These are phyloP conservation scores for Fusarium xylarioides DNA, from an alignment of 2,329 filamentous ascomycete species.

Conservation along the genomic window DNA sequence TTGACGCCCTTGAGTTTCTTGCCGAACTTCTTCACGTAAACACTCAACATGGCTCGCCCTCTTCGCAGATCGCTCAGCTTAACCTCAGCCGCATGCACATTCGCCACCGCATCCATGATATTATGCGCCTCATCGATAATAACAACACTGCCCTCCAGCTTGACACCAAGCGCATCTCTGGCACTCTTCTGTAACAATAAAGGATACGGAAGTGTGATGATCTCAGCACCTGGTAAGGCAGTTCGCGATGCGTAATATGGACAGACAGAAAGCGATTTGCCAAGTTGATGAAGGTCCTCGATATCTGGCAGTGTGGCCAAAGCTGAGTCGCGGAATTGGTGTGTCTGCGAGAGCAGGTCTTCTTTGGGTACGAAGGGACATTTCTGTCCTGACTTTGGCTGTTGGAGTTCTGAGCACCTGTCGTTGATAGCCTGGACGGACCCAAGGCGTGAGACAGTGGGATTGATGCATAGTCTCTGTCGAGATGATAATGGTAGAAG, in stretches of 20 bases:
- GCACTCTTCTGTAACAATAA: slow-evolving; percentile 87
- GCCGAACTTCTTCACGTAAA: slow-evolving; percentile 88
- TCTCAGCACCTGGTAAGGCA: slow-evolving; percentile 84
- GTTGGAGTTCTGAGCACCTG: slow-evolving; percentile 87
- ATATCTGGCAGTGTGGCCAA: slow-evolving; percentile 91
- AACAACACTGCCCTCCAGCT: slow-evolving; percentile 87
- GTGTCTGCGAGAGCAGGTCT: slow-evolving; percentile 74
- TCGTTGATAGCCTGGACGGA: slow-evolving; percentile 89
- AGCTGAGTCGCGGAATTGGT: slow-evolving; percentile 85
- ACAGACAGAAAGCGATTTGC: slow-evolving; percentile 82
- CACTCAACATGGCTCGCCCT: slow-evolving; percentile 77
- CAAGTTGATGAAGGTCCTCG: slow-evolving; percentile 84
- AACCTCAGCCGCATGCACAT: slow-evolving; percentile 84
- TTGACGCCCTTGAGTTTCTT: slow-evolving; percentile 91
- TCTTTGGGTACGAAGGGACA: slow-evolving; percentile 84
- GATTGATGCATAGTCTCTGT: slow-evolving; percentile 90
- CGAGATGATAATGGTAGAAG: slow-evolving; percentile 85
- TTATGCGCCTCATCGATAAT: slow-evolving; percentile 98
- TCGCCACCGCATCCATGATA: slow-evolving; percentile 91
- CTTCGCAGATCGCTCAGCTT: slow-evolving; percentile 76
- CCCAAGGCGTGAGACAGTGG: slow-evolving; percentile 76
- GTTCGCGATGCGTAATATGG: slow-evolving; percentile 96
- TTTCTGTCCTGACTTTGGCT: slow-evolving; percentile 65
- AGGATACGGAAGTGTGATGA: slow-evolving; percentile 92
- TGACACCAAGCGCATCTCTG: slow-evolving; percentile 86